A percentile compares a stretch with the other conserved stretches of the same genome.
These are phyloP conservation scores for thale cress (Arabidopsis thaliana) DNA, from an alignment of 345 rosid genomes.

Conservation along the genomic window DNA sequence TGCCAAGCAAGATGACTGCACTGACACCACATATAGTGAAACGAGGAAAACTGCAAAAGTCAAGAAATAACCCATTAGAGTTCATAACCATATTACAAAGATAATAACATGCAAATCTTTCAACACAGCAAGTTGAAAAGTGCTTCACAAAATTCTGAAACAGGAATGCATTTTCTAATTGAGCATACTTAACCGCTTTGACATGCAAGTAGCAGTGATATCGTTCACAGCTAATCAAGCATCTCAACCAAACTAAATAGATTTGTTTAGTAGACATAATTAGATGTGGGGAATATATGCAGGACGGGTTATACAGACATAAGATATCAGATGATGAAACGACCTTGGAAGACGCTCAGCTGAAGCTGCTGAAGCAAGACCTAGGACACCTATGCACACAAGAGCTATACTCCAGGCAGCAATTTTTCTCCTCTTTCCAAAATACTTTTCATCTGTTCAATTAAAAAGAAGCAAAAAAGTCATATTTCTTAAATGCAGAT, in stretches of 20 bases:
- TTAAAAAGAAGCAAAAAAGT: not conserved
- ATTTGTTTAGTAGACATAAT: constrained; percentile 13
- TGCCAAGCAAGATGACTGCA: constrained; percentile 60
- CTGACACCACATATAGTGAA: constrained; percentile 53
- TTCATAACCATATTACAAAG: constrained; percentile 7
- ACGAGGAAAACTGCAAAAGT: constrained; percentile 51
- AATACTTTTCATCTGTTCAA: constrained; percentile 49
- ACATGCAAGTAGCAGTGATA: constrained; percentile 1
- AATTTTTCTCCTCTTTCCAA: constrained; percentile 56
- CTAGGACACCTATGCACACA: constrained; percentile 57
- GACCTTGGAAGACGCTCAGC: constrained; percentile 60
- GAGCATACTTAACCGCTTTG: not conserved
- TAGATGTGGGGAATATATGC: constrained; percentile 1
- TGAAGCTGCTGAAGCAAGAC: constrained; percentile 64
- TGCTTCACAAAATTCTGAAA: not conserved
- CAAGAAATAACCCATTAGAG: constrained; percentile 11
- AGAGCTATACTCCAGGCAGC: constrained; percentile 65
- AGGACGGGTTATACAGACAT: not conserved
- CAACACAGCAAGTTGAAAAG: not conserved
- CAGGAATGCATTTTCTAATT: not conserved
- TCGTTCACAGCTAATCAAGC: constrained; percentile 11
- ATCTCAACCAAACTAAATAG: constrained; percentile 4
- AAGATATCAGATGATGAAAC: constrained; percentile 18
- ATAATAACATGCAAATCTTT: constrained; percentile 8
- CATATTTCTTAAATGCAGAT: not conserved